Evolutionary conservation across 768 basidiomycete species (phyloP), one percentile per base, ranked within the genome.

Genomic region (Cantharellus cinnabarinus): DNA sequence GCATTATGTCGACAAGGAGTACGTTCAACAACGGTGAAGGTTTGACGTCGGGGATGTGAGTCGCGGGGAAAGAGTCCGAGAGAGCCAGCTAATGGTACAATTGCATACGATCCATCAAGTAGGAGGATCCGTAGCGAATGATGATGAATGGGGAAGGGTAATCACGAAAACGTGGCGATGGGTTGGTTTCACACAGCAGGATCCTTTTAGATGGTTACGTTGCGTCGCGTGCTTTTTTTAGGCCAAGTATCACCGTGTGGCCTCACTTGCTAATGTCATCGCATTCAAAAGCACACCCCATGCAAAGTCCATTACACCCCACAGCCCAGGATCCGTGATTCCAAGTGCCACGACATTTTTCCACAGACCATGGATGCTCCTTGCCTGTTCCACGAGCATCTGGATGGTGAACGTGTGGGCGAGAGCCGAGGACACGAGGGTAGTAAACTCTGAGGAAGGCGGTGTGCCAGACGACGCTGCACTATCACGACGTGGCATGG

Each of bases 291-390:
- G 68, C 42, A 82, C 72, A 65, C 79, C 76, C 82, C 84, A 89
- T 50, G 79, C 76, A 48, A 76, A 67, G 61, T 85, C 81, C 61
- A 89, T 74, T 20, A 74, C 74, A 34, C 75, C 73, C 84, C 84
- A 89, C 50, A 88, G 70, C 29, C 71, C 71, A 41, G 77, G 74
- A 63, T 86, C 81, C 57, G 75, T 77, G 2, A 87, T 68, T 2
- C 84, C 84, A n/a, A 89, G 72, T 29, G 77, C 76, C 61, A 79
- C 80, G 2, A 76, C 77, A 65, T 88, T 87, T 60, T 77, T 73
- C 83, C 84, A 89, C 40, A 87, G 67, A 4, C 81, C 84, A 59
- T 80, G 76, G 42, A 85, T 75, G 41, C 66, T 70, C 57, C 71
- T 68, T 3, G 76, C 70, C 58, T 76, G 72, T 42, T 71, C 70